Percentiles rank a stretch among this genome's conserved stretches.
Evolutionary conservation across 306 rosid genomes (phyloP).

Genomic region (Hippophae gyantsensis): DNA sequence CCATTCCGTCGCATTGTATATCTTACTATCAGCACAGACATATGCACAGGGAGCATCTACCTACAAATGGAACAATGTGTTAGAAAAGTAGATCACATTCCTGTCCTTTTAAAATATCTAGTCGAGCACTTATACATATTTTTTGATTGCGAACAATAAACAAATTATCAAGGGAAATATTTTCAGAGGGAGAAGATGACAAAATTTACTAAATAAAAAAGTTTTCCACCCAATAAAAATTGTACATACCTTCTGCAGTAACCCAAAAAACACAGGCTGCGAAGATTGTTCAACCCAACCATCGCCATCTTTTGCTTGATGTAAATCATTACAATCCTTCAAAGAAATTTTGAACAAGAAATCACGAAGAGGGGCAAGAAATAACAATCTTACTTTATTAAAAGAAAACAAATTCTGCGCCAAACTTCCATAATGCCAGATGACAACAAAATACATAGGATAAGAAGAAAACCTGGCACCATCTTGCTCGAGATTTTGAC

Average conservation of each 20-base stretch:
- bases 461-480: conserved; percentile 76
- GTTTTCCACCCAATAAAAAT: conserved; percentile 2
- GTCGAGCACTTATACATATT: neutral
- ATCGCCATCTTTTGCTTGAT: conserved; percentile 97
- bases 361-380: conserved; percentile 12
- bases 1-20: conserved; percentile 94
- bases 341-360: conserved; percentile 20
- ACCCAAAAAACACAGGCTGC: conserved; percentile 79
- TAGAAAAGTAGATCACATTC: conserved; percentile 10
- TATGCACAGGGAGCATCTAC: conserved; percentile 68
- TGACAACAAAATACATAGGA: conserved; percentile 5
- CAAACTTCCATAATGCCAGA: conserved; percentile 14
- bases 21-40: conserved; percentile 84
- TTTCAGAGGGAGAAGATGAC: neutral
- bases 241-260: conserved; percentile 76
- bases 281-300: conserved; percentile 99
- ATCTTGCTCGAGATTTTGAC: conserved; percentile 79
- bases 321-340: conserved; percentile 92
- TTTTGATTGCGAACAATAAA: neutral
- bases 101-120: neutral
- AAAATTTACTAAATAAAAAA: neutral
- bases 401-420: conserved; percentile 7
- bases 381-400: conserved; percentile 2
- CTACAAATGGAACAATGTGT: conserved; percentile 31
- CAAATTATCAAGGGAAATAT: neutral